Conservation (phyloP, 768 basidiomycete genomes). For the Lactarius sanguifluus region DNA sequence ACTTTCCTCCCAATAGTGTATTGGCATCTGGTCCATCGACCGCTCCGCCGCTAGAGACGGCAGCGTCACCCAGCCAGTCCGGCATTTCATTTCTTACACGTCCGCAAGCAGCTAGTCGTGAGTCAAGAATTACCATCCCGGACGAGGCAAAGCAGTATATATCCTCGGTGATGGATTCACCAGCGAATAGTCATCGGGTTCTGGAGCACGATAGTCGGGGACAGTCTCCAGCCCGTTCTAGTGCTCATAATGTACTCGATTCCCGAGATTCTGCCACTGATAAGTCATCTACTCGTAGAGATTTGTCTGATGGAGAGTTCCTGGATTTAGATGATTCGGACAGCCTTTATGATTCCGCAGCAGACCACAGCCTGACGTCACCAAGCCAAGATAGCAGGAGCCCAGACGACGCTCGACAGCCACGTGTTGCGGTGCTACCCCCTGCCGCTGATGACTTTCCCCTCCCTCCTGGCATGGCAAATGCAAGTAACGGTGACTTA, state of each 20-base stretch:
- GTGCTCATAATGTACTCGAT: slow-evolving; percentile 12
- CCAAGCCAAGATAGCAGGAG: slow-evolving; percentile 22
- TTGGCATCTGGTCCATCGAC: slow-evolving; percentile 3
- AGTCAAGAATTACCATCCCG: slow-evolving; percentile 68
- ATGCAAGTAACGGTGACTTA: slow-evolving; percentile 17
- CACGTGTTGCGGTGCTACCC: slow-evolving; percentile 12
- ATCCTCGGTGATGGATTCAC: slow-evolving; percentile 64
- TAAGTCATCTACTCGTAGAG: slow-evolving; percentile 28
- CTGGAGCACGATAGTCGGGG: slow-evolving; percentile 18
- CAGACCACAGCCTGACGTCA: slow-evolving; percentile 39
- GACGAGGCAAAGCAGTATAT: slow-evolving; percentile 78
- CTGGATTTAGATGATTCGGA: slow-evolving; percentile 59
- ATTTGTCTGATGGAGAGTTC: slow-evolving; percentile 50
- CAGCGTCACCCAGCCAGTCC: slow-evolving; percentile 6
- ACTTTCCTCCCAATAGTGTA: slow-evolving; percentile 1
- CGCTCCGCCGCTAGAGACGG: slow-evolving; percentile 11
- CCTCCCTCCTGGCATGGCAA: slow-evolving; percentile 24
- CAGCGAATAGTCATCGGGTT: slow-evolving; percentile 51
- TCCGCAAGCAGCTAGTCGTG: slow-evolving; percentile 45
- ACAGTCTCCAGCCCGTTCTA: slow-evolving; percentile 17
- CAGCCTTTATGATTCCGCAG: slow-evolving; percentile 42
- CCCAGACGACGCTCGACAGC: slow-evolving; percentile 26
- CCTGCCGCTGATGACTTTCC: slow-evolving; percentile 30
- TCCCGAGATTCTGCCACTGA: slow-evolving; percentile 24
- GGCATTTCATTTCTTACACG: slow-evolving; percentile 10